Conservation (phyloP, 73 alveolate species). For the Durusdinium trenchii region DNA sequence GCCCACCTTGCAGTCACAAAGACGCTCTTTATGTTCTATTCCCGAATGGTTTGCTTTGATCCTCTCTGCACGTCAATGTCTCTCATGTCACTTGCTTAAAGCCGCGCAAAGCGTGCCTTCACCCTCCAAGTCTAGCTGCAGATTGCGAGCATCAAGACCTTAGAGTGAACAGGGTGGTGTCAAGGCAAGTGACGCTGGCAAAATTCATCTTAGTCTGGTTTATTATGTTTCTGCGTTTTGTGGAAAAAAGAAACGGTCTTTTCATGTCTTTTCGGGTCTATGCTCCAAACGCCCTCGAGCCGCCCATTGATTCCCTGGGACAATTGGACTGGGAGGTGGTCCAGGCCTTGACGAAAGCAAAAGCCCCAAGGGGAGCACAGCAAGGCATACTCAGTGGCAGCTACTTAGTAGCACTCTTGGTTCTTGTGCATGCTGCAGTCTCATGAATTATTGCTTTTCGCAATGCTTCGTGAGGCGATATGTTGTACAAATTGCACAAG, state of each 20-base stretch:
- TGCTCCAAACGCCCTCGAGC: slow-evolving; percentile 60
- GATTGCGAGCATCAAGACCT: slow-evolving; percentile 81
- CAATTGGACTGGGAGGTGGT: slow-evolving; percentile 91
- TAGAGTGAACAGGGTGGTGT: background rate
- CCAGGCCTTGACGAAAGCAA: slow-evolving; percentile 94
- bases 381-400: too few species aligned
- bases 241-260: background rate
- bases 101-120: slow-evolving; percentile 27
- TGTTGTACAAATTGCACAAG: too few species aligned
- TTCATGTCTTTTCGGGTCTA: background rate
- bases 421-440: too few species aligned
- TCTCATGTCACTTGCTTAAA: background rate
- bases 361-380: too few species aligned
- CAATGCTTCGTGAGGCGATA: background rate
- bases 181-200: background rate
- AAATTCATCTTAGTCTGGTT: background rate
- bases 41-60: background rate
- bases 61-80: background rate
- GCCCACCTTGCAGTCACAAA: slow-evolving; percentile 20
- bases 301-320: slow-evolving; percentile 90
- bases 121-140: slow-evolving; percentile 92
- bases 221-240: too few species aligned
- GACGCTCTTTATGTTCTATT: background rate
- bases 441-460: background rate
- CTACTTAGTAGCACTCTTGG: too few species aligned